Base-by-base conservation (phyloP, 495 filamentous ascomycete genomes). In the Penicillium maclennaniae region DNA sequence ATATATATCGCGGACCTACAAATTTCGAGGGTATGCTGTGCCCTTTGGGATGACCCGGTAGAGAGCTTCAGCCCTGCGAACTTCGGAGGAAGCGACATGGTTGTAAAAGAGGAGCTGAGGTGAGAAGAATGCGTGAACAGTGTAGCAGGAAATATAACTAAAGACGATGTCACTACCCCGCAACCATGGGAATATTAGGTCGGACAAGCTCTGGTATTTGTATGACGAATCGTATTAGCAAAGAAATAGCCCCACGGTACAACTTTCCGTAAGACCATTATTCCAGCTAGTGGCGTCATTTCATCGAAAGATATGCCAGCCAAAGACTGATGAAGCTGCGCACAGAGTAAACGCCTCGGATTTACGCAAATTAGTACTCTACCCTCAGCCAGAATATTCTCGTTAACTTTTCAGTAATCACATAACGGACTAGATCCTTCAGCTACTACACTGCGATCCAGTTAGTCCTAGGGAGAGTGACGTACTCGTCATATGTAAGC, bases 41-140 rank as follows among this genome's bases (percentile, higher is more conserved):
- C 70, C 39, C 78, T 70, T 39, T 55, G 38, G 7, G 75, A 63
- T 14, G 65, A 64, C 17, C 67, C 67, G 31, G 68, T 63, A 26
- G 76, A 63, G 43, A 87, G 78, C 67, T 80, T 83, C 53, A 89
- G 85, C 53, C 85, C 89, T 4, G 78, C 81, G 71, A 89, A 91
- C 66, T 87, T 88, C 27, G 89, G 89, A 44, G 87, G 79, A 48
- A 92, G 76, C 16, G 89, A 83, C 89, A 93, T 93, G 43, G 20
- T 49, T 37, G 19, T 5, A 19, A 25, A 17, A 19, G 6, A 16
- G 20, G 37, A 16, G 36, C 14, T 4, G 28, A 45, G 14, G 34
- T 26, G 8, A 40, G 34, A 21, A 17, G 16, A 26, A n/a, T n/a
- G n/a, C n/a, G 38, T n/a, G 19, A 14, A 40, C 16, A 16, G 19